phyloP scores from a whole-genome alignment of 2,329 filamentous ascomycete genomes.

The Bipolaris cookei region DNA sequence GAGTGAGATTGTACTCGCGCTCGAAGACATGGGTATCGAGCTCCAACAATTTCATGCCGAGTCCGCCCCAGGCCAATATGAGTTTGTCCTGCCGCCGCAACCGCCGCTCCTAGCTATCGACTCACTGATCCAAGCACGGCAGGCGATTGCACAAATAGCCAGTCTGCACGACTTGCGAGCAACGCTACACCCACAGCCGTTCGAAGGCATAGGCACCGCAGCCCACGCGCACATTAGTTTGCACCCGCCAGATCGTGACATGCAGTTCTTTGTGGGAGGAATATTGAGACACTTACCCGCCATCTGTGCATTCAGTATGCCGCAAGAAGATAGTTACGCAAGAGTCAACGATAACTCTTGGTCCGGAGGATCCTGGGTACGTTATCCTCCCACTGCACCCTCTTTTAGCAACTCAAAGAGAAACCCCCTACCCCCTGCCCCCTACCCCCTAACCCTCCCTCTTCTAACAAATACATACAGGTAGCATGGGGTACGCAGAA shows the following conservation, averaged over 20 bases:
- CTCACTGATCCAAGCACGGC: slow-evolving; percentile 71
- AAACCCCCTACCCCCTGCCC: too few relatives aligned
- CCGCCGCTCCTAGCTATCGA: slow-evolving; percentile 73
- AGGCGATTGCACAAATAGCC: slow-evolving; percentile 70
- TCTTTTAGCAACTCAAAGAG: neutral
- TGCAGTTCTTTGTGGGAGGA: slow-evolving; percentile 72
- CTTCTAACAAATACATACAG: slow-evolving; percentile 60
- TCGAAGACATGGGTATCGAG: slow-evolving; percentile 68
- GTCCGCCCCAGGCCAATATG: slow-evolving; percentile 75
- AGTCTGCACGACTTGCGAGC: slow-evolving; percentile 67
- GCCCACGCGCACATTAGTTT: slow-evolving; percentile 75
- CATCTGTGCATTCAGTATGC: slow-evolving; percentile 72
- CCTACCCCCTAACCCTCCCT: too few relatives aligned
- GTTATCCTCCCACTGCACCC: neutral
- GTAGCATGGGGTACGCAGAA: slow-evolving; percentile 84
- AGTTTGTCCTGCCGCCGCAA: slow-evolving; percentile 71
- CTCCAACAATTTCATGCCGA: slow-evolving; percentile 79
- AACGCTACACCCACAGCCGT: slow-evolving; percentile 77
- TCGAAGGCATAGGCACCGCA: slow-evolving; percentile 66
- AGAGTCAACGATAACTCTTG: slow-evolving; percentile 70
- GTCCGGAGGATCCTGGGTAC: slow-evolving; percentile 10
- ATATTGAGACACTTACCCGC: slow-evolving; percentile 70
- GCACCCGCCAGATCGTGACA: slow-evolving; percentile 60
- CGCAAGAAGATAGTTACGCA: slow-evolving; percentile 70
- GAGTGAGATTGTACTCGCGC: slow-evolving; percentile 67